phyloP scores from a whole-genome alignment of 2,329 filamentous ascomycete species.

The Tolypocladium amazonense region DNA sequence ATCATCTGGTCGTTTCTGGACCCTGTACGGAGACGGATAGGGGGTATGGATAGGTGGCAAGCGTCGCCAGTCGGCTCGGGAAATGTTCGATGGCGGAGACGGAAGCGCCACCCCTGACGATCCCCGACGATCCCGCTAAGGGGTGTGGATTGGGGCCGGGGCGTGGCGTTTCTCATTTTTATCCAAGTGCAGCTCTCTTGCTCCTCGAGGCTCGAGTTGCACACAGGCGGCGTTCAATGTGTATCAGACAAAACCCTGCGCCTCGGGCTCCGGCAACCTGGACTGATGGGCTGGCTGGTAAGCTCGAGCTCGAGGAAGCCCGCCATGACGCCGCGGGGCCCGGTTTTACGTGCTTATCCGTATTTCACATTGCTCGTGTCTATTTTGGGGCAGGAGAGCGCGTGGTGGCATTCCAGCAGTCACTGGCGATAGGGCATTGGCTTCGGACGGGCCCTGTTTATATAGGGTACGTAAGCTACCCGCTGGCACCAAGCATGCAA shows the following conservation, averaged over 20 bases:
- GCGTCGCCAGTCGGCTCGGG: background rate
- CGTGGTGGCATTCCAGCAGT: background rate
- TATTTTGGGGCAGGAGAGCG: background rate
- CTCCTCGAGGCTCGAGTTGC: background rate
- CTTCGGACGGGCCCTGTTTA: background rate
- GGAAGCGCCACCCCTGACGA: background rate
- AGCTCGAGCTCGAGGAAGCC: background rate
- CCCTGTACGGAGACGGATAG: background rate
- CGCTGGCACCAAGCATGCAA: background rate
- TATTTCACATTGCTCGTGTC: background rate
- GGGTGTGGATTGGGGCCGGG: background rate
- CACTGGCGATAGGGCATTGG: background rate
- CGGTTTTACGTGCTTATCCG: background rate
- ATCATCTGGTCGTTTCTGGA: background rate
- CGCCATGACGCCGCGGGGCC: background rate
- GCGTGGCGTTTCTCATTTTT: background rate
- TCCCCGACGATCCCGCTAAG: background rate
- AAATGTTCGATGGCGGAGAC: background rate
- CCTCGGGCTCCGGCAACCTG: too few relatives aligned
- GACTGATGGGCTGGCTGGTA: too few relatives aligned
- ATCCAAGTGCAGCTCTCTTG: background rate
- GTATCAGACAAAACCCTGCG: background rate
- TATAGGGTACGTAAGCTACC: background rate
- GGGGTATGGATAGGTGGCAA: background rate
- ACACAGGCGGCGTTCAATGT: background rate